Conservation (phyloP, 192 early-diverging fungal genomes). For the Umbelopsis sp. region DNA sequence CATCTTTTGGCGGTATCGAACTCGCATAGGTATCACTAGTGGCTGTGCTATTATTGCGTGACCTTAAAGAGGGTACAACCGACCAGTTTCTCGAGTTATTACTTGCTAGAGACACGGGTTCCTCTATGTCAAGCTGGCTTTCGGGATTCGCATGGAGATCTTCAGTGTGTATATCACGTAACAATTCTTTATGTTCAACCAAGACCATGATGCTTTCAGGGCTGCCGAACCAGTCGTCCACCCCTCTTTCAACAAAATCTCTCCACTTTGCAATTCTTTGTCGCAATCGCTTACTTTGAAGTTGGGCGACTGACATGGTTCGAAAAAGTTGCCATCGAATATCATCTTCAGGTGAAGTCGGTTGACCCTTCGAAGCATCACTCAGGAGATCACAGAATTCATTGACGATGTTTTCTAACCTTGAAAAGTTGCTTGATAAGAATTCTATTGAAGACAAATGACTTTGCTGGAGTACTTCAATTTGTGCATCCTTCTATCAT, state of each 20-base stretch:
- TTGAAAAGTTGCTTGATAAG: slow-evolving; percentile 13
- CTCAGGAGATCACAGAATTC: slow-evolving; percentile 12
- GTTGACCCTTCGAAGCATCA: not conserved
- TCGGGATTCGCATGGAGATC: not conserved
- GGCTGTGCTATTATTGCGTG: not conserved
- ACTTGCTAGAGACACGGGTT: too few species aligned
- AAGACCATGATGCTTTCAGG: slow-evolving; percentile 12
- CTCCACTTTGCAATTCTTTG: slow-evolving; percentile 19
- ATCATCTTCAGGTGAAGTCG: not conserved
- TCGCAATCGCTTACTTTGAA: slow-evolving; percentile 4
- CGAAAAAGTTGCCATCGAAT: slow-evolving; percentile 14
- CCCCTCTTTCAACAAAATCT: slow-evolving; percentile 14
- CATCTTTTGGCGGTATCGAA: not conserved
- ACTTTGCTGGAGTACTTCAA: slow-evolving; percentile 3
- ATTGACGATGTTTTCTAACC: slow-evolving; percentile 1
- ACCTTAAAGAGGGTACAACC: not conserved
- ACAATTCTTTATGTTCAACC: slow-evolving; percentile 1
- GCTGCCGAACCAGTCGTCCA: slow-evolving; percentile 20
- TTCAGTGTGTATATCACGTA: not conserved
- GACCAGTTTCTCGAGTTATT: not conserved
- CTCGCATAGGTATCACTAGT: not conserved
- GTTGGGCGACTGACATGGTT: slow-evolving; percentile 9
- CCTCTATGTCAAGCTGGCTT: not conserved
- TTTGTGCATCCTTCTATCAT: slow-evolving; percentile 8
- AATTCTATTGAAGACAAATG: slow-evolving; percentile 18